Evolutionary conservation across 768 basidiomycete species (phyloP), one percentile per base, ranked within the genome.

Genomic region (Tricholomella constricta): DNA sequence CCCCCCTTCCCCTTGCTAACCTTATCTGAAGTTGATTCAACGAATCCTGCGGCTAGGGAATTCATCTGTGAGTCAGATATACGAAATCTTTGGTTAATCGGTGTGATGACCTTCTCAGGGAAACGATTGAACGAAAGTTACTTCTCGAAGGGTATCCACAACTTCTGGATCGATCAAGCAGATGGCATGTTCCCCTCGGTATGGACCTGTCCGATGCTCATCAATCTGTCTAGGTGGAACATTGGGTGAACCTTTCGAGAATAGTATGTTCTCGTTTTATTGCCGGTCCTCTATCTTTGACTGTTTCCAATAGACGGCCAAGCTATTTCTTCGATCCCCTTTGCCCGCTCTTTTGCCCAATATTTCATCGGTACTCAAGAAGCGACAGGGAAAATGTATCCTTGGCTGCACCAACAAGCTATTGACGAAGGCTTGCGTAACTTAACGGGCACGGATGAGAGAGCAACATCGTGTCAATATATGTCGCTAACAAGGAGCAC

Each of bases 101-200:
- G 22, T 19, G 15, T 12, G 35, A n/a, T 51, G n/a, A 48, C 19
- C 31, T 37, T 12, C 11, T 12, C 38, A 72, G 71, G 71, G 71
- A 68, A 58, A 54, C 63, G 66, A 4, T 48, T 72, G 44, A 72
- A 72, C 42, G 65, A 71, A 19, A 71, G 70, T 47, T 72, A 72
- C 26, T 71, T 67, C 52, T 72, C 71, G 5, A 68, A 63, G 36
- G 71, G 71, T 3, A 69, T 72, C 25, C 69, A 69, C 45, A 71
- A 71, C 54, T 71, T 70, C 45, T 72, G 71, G 70, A 72, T 71
- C 31, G 71, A 72, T 49, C 70, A 71, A 57, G 71, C 66, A n/a
- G 71, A 72, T 48, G 71, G 67, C 68, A 40, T 19, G 62, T 40
- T 25, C 25, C 23, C 7, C 11, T n/a, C 25, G n/a, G 11, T 34